Evolutionary conservation across 352 stramenopile genomes (phyloP).

Genomic region (Pythium plurisporium): DNA sequence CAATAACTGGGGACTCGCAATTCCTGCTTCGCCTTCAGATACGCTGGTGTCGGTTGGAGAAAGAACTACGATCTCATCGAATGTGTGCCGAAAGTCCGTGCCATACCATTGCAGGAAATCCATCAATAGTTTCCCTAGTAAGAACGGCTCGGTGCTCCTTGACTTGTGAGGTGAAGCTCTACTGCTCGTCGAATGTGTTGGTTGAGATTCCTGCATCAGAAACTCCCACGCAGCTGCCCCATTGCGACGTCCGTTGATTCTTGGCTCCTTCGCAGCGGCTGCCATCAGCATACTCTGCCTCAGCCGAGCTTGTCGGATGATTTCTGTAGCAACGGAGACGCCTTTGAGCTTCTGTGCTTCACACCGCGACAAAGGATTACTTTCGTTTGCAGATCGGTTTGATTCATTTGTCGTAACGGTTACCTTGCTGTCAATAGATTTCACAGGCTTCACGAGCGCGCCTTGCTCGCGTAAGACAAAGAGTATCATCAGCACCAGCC

Average conservation of each 20-base stretch:
- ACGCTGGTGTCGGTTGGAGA: constrained; percentile 18
- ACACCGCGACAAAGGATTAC: constrained; percentile 21
- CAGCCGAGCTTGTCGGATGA: constrained; percentile 39
- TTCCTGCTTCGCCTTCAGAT: neutral
- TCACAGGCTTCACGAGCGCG: constrained; percentile 23
- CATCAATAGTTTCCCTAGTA: constrained; percentile 81
- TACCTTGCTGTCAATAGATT: constrained; percentile 3
- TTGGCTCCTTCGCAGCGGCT: constrained; percentile 21
- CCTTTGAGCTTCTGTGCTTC: constrained; percentile 33
- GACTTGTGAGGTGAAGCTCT: constrained; percentile 16
- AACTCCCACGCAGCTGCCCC: constrained; percentile 10
- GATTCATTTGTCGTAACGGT: too few relatives aligned
- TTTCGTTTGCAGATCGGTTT: neutral
- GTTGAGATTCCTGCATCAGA: neutral
- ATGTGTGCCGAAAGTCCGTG: constrained; percentile 72
- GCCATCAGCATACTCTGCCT: constrained; percentile 29
- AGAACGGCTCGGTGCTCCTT: constrained; percentile 21
- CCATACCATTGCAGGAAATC: constrained; percentile 82
- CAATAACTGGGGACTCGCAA: constrained; percentile 1
- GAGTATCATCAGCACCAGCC: constrained; percentile 76
- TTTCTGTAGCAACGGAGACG: constrained; percentile 41
- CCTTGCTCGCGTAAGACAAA: constrained; percentile 65
- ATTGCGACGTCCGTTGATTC: neutral
- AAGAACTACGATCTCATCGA: constrained; percentile 59
- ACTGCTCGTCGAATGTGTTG: neutral